Percentiles rank a stretch among this genome's conserved stretches.
Evolutionary conservation across 192 early-diverging fungal species (phyloP).

Genomic region (Backusella morwellensis): DNA sequence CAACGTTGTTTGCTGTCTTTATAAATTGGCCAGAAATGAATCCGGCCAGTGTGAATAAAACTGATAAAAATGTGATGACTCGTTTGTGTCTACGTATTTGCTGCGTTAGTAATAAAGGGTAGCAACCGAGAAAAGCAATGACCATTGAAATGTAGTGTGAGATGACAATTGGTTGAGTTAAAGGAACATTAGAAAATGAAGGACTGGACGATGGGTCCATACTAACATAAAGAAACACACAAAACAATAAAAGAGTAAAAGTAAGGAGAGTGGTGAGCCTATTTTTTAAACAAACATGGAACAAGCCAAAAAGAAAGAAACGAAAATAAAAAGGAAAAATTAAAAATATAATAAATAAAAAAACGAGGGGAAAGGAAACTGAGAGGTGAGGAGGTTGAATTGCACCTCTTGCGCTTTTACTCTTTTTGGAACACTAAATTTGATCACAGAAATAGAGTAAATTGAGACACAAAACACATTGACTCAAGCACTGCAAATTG

Average conservation of each 20-base stretch:
- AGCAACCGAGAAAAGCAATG: conserved; percentile 37
- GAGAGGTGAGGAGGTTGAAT: conserved; percentile 1
- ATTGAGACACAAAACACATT: no score
- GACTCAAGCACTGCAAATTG: no score
- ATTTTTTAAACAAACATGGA: not conserved
- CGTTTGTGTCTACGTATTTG: conserved; percentile 16
- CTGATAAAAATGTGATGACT: not conserved
- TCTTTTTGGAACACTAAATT: not conserved
- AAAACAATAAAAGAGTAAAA: not conserved
- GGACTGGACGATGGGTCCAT: conserved; percentile 13
- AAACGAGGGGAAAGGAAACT: not conserved
- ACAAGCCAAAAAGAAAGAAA: not conserved
- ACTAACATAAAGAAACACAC: not conserved
- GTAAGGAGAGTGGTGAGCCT: not conserved
- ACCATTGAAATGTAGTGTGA: conserved; percentile 43
- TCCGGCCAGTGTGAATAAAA: conserved; percentile 10
- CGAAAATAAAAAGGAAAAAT: not conserved
- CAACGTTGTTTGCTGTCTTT: not conserved
- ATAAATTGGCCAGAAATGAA: conserved; percentile 12
- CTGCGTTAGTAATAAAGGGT: conserved; percentile 41
- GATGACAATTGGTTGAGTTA: conserved; percentile 42
- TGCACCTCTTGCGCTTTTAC: not conserved
- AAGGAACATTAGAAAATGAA: conserved; percentile 25
- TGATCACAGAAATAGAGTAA: not conserved
- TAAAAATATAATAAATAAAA: not conserved